Base-by-base conservation (phyloP, 164 flowering plant species). In the Pachysandra terminalis region DNA sequence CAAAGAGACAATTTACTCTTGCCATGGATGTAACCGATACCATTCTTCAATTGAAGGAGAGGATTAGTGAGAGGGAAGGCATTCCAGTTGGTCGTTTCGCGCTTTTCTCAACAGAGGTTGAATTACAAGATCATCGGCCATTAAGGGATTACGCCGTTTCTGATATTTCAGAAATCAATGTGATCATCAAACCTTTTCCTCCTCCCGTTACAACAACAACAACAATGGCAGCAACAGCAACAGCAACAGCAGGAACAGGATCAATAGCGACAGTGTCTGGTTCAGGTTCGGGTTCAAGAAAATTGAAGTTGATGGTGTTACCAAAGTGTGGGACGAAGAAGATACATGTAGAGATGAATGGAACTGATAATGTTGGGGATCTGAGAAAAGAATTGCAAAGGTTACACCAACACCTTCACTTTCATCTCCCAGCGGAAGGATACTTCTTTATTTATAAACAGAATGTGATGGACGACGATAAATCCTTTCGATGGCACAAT, bases 391-490 rank as follows among this genome's bases (percentile, higher is more conserved):
- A 88, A 73, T 69, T 88, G 56, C 78, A 80, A 67, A 85, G 57
- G 66, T 48, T 83, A 80, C 84, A 83, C 8, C 73, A 81, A 56
- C 68, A 66, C 19, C 12, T 69, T 19, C 75, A 78, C 0, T 81
- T 87, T 37, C 69, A 70, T 53, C 83, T 93, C 28, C 98, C 95
- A 0, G 69, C 64, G 3, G 93, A 90, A 40, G 91, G 86, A 6
- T 93, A 81, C 55, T 93, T 91, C 68, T 89, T 90, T 65, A 88
- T 93, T 13, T 80, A 73, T 74, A 87, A 83, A 26, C 96, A 91
- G 74, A 85, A 78, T 75, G 93, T 91, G 59, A 88, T 91, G 97
- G 94, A 89, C 10, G 98, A 91, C 16, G 87, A 81, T 45, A 45
- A 1, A 45, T 10, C 51, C 51, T 45, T 45, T 45, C 51, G 51